Evolutionary conservation across 331 rosid species (phyloP).

Genomic region (Malus hybrid): DNA sequence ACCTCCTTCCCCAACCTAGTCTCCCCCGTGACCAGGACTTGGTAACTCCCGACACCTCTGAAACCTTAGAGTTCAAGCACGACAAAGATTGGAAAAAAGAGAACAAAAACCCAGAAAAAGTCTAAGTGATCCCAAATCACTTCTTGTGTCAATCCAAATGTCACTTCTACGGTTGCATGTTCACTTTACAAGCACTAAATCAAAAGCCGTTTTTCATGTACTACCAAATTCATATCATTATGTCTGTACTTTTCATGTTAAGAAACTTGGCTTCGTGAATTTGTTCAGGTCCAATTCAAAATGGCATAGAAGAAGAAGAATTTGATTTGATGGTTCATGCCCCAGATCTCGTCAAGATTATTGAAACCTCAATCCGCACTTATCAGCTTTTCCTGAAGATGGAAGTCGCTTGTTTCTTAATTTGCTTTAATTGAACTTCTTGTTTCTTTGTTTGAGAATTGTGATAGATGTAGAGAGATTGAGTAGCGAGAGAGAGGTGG

Average conservation of each 20-base stretch:
- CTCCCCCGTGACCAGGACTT: too few relatives aligned
- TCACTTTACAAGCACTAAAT: background rate
- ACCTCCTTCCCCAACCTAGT: too few relatives aligned
- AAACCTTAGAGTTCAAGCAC: too few relatives aligned
- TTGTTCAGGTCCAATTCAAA: conserved; percentile 55
- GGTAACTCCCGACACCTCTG: too few relatives aligned
- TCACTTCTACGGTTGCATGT: background rate
- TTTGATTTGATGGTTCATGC: conserved; percentile 52
- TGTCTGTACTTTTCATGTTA: background rate
- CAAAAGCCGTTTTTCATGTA: background rate
- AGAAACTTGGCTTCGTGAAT: conserved; percentile 13
- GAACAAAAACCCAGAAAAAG: too few relatives aligned
- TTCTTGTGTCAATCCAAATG: conserved; percentile 9
- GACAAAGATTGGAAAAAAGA: too few relatives aligned
- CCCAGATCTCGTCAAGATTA: conserved; percentile 57
- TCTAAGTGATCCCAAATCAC: too few relatives aligned
- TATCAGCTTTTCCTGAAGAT: conserved; percentile 66
- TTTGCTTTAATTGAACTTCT: too few relatives aligned
- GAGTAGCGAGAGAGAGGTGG: too few relatives aligned
- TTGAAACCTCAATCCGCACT: conserved; percentile 65
- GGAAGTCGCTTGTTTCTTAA: conserved; percentile 18
- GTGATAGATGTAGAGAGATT: too few relatives aligned
- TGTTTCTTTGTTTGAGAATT: too few relatives aligned
- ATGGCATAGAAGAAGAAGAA: conserved; percentile 44
- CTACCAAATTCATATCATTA: background rate